Conservation (phyloP, 2,329 filamentous ascomycete species). For the Sarocladium kiliense region DNA sequence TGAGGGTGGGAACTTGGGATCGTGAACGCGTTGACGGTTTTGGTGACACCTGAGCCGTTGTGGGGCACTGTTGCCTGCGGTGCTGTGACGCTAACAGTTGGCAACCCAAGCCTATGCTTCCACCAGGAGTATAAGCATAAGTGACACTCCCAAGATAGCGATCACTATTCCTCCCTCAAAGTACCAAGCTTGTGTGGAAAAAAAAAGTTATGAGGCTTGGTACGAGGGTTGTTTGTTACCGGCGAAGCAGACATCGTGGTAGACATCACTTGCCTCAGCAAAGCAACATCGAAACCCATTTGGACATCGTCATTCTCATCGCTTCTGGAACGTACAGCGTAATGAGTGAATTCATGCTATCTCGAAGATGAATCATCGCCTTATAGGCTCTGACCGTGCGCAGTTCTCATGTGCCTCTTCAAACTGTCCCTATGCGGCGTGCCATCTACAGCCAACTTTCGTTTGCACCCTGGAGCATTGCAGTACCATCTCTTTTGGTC, state of each 20-base stretch:
- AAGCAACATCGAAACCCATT: no score
- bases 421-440: constrained; percentile 1
- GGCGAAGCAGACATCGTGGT: no score
- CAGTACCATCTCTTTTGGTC: constrained; percentile 8
- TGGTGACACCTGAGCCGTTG: neutral
- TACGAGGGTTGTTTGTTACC: no score
- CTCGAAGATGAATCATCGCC: neutral
- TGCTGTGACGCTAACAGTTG: neutral
- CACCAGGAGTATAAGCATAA: no score
- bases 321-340: neutral
- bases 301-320: no score
- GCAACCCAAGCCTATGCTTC: neutral
- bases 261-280: no score
- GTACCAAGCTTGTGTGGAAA: no score
- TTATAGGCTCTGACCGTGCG: neutral
- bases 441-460: constrained; percentile 9
- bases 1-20: neutral
- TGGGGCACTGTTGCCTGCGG: constrained; percentile 3
- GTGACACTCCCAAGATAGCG: no score
- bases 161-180: no score
- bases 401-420: neutral
- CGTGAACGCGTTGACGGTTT: neutral
- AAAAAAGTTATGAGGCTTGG: no score
- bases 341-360: neutral
- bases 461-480: constrained; percentile 8